phyloP scores from a whole-genome alignment of 1,284 basidiomycete species.

The Xerocomus nothofagi region DNA sequence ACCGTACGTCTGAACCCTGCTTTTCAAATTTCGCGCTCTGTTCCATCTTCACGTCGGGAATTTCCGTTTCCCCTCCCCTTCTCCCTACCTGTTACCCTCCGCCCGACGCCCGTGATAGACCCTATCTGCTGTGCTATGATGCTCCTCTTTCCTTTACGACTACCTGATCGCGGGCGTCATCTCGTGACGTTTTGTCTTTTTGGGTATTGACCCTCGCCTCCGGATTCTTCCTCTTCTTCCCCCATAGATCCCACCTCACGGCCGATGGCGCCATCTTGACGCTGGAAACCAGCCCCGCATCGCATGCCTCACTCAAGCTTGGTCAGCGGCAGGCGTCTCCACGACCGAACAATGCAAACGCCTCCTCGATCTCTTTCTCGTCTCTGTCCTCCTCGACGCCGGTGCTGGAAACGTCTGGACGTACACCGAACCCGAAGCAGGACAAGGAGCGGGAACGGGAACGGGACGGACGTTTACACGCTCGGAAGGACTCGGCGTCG shows the following conservation, averaged over 20 bases:
- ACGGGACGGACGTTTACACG: slow-evolving; percentile 59
- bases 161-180: too few relatives aligned
- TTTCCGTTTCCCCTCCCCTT: neutral
- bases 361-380: slow-evolving; percentile 88
- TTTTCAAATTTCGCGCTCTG: neutral
- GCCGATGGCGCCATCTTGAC: slow-evolving; percentile 89
- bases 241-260: slow-evolving; percentile 81
- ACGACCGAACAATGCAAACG: slow-evolving; percentile 67
- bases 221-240: neutral
- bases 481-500: slow-evolving; percentile 92
- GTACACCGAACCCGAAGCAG: slow-evolving; percentile 61
- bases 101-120: neutral
- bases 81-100: slow-evolving; percentile 15
- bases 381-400: slow-evolving; percentile 91
- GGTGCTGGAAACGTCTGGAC: slow-evolving; percentile 87
- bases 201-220: slow-evolving; percentile 2
- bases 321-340: slow-evolving; percentile 51
- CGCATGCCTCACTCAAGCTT: slow-evolving; percentile 55
- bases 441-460: too few relatives aligned
- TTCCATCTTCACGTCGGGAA: neutral
- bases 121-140: too few relatives aligned
- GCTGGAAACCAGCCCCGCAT: slow-evolving; percentile 64
- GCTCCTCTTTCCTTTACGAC: too few relatives aligned
- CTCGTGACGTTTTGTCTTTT: slow-evolving; percentile 10
- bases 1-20: slow-evolving; percentile 45